phyloP scores from a whole-genome alignment of 192 early-diverging fungal genomes.

The Coemansia sp. region DNA sequence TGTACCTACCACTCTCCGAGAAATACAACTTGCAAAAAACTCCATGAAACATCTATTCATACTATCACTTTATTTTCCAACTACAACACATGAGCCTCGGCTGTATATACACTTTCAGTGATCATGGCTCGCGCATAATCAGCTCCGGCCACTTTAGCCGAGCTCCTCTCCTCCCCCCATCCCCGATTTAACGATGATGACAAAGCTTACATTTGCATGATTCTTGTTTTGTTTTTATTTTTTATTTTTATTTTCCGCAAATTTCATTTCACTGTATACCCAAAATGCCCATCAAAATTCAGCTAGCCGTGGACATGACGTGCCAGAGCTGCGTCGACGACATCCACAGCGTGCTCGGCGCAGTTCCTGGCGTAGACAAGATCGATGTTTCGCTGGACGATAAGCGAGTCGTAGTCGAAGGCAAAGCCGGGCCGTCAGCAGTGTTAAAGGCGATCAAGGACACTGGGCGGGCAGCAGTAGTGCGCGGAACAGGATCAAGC shows the following conservation, averaged over 20 bases:
- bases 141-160: no score
- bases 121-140: no score
- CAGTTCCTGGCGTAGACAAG: conserved; percentile 61
- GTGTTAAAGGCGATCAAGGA: conserved; percentile 66
- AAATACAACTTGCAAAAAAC: no score
- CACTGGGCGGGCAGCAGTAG: conserved; percentile 75
- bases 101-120: no score
- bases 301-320: conserved; percentile 88
- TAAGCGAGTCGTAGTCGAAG: conserved; percentile 78
- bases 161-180: no score
- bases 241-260: background rate
- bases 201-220: background rate
- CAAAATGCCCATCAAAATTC: conserved; percentile 59
- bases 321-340: conserved; percentile 79
- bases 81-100: no score
- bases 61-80: no score
- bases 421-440: conserved; percentile 55
- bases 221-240: background rate
- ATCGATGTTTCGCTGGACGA: conserved; percentile 68
- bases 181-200: no score
- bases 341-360: conserved; percentile 62
- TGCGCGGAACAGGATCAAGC: conserved; percentile 75
- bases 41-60: no score
- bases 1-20: no score
- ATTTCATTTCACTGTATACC: background rate